Conservation (phyloP, 1,284 basidiomycete species). For the Sporisorium reilianum region DNA sequence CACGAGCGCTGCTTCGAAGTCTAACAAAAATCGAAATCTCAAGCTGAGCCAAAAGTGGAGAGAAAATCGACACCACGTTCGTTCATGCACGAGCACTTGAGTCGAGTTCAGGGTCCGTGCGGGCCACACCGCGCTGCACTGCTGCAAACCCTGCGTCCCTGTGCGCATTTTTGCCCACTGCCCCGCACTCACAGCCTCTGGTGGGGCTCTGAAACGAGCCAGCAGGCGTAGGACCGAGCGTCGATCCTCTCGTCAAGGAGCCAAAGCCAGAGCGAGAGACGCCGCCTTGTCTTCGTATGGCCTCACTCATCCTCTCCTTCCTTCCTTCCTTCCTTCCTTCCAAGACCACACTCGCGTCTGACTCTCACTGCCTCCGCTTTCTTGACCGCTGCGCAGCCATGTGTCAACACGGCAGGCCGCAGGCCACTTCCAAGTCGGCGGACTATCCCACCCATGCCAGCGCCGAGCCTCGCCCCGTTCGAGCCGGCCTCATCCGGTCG, state of each 20-base stretch:
- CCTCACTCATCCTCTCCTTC: neutral
- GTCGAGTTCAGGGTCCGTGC: conserved; percentile 43
- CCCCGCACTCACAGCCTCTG: no score
- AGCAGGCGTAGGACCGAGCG: neutral
- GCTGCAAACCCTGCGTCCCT: conserved; percentile 27
- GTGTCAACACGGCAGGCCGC: conserved; percentile 45
- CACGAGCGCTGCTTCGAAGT: neutral
- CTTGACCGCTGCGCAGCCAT: conserved; percentile 12
- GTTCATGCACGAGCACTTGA: conserved; percentile 12
- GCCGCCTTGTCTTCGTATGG: no score
- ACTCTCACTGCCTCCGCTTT: neutral
- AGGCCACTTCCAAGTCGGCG: conserved; percentile 29
- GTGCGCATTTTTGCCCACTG: conserved; percentile 7
- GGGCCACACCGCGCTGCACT: conserved; percentile 6
- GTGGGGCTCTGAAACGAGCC: no score
- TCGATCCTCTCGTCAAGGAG: conserved; percentile 8
- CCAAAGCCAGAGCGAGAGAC: no score
- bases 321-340: no score
- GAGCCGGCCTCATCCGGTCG: conserved; percentile 52
- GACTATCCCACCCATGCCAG: conserved; percentile 45
- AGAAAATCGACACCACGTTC: neutral
- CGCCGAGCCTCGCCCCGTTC: conserved; percentile 49
- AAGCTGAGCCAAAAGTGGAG: conserved; percentile 10
- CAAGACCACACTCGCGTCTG: neutral
- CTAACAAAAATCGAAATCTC: neutral